Conservation (phyloP, 345 rosid species). For the Gossypium raimondii region DNA sequence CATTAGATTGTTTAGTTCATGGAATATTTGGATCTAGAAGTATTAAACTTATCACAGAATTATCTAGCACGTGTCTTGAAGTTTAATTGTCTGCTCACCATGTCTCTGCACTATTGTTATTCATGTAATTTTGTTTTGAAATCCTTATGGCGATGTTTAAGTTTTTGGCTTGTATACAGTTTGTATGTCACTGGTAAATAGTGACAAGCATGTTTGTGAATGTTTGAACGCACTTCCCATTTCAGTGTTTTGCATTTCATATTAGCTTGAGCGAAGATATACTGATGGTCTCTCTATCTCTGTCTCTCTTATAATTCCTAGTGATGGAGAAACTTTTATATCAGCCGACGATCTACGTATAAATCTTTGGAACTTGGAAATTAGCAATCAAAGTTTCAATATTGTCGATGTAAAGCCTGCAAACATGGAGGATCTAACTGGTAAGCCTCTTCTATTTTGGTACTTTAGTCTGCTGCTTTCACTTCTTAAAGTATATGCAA, state of each 20-base stretch:
- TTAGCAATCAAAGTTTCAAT: conserved; percentile 29
- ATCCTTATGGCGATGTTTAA: background rate
- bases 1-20: background rate
- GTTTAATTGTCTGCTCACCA: background rate
- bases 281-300: conserved; percentile 16
- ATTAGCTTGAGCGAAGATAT: background rate
- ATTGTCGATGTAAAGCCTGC: too few relatives aligned
- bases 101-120: background rate
- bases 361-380: conserved; percentile 72
- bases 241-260: background rate
- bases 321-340: conserved; percentile 67
- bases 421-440: too few relatives aligned
- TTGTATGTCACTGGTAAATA: background rate
- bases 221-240: background rate
- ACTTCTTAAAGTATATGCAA: too few relatives aligned
- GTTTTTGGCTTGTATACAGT: background rate
- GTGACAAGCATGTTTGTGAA: too few relatives aligned
- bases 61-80: background rate
- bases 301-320: conserved; percentile 20
- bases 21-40: background rate
- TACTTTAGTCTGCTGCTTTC: too few relatives aligned
- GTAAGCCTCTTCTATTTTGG: too few relatives aligned
- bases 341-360: conserved; percentile 66
- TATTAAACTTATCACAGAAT: background rate
- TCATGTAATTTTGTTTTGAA: background rate